These are phyloP conservation scores for Cystofilobasidium capitatum DNA, from an alignment of 768 basidiomycete genomes.

Conservation along the genomic window DNA sequence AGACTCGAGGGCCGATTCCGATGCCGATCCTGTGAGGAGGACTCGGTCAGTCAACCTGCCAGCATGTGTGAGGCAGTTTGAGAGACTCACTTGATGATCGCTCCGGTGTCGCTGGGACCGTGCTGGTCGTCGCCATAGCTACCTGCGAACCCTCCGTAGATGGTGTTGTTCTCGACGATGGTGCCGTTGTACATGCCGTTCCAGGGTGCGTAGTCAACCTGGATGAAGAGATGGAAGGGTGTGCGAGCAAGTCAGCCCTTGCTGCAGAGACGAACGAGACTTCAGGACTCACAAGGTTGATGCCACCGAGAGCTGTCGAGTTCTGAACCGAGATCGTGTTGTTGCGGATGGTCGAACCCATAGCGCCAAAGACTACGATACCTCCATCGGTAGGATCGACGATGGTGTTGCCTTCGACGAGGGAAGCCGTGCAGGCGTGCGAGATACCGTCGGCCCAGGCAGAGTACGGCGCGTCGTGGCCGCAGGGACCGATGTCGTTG, in stretches of 20 bases:
- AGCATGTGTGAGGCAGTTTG: too few relatives aligned
- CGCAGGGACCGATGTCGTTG: conserved; percentile 44
- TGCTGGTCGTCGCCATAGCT: background rate
- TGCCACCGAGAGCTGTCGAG: conserved; percentile 60
- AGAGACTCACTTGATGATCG: conserved; percentile 54
- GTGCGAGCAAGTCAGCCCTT: background rate
- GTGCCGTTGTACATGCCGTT: conserved; percentile 57
- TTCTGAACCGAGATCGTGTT: conserved; percentile 50
- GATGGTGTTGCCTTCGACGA: conserved; percentile 60
- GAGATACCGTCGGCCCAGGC: conserved; percentile 72
- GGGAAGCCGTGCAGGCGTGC: conserved; percentile 51
- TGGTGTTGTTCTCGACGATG: conserved; percentile 56
- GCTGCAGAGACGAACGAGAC: background rate
- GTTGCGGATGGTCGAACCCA: conserved; percentile 50
- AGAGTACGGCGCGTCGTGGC: conserved; percentile 42
- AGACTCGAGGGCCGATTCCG: conserved; percentile 64
- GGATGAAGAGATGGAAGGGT: background rate
- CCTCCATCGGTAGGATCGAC: conserved; percentile 68
- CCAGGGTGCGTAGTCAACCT: conserved; percentile 54
- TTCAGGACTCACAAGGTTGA: conserved; percentile 36
- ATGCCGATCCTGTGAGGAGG: conserved; percentile 54
- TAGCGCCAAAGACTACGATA: conserved; percentile 66
- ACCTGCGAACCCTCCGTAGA: conserved; percentile 48
- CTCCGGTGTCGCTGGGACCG: conserved; percentile 40
- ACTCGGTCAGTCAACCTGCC: too few relatives aligned